phyloP scores from a whole-genome alignment of 2,329 filamentous ascomycete genomes.

The Ceratocystis variospora region DNA sequence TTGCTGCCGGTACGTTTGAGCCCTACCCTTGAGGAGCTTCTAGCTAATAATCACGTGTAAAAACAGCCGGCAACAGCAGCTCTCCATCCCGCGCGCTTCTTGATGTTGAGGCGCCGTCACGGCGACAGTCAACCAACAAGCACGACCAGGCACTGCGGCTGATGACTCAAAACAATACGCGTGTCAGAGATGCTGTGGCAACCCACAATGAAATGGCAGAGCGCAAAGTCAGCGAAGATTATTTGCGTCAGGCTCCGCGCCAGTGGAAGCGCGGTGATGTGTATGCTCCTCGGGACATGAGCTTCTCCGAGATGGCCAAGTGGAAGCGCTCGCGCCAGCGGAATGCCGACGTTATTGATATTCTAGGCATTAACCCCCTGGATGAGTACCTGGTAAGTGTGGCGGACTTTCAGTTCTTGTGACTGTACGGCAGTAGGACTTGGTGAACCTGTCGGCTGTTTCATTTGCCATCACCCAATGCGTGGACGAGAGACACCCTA shows the following conservation, averaged over 20 bases:
- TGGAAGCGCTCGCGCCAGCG: constrained; percentile 51
- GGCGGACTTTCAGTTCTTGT: background rate
- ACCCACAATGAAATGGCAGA: constrained; percentile 22
- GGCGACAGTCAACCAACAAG: constrained; percentile 18
- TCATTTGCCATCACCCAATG: background rate
- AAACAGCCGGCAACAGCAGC: background rate
- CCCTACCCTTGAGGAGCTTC: no score
- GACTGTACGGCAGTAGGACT: background rate
- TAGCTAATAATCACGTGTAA: no score
- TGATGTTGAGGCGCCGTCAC: constrained; percentile 18
- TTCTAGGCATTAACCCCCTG: constrained; percentile 64
- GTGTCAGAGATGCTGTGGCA: constrained; percentile 15
- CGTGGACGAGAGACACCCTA: background rate
- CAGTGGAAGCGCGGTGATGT: constrained; percentile 68
- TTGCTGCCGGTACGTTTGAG: background rate
- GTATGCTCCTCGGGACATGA: constrained; percentile 81
- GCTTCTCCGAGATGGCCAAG: constrained; percentile 63
- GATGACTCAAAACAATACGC: constrained; percentile 21
- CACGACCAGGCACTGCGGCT: constrained; percentile 19
- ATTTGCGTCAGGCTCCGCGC: constrained; percentile 51
- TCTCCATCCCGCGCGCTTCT: constrained; percentile 20
- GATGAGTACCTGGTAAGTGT: constrained; percentile 69
- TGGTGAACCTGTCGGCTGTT: background rate
- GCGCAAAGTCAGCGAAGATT: constrained; percentile 35
- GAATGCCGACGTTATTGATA: constrained; percentile 60